Evolutionary conservation across 805 yeast genomes (phyloP), one percentile per base, ranked within the genome.

Genomic region (Spathaspora gorwiae): DNA sequence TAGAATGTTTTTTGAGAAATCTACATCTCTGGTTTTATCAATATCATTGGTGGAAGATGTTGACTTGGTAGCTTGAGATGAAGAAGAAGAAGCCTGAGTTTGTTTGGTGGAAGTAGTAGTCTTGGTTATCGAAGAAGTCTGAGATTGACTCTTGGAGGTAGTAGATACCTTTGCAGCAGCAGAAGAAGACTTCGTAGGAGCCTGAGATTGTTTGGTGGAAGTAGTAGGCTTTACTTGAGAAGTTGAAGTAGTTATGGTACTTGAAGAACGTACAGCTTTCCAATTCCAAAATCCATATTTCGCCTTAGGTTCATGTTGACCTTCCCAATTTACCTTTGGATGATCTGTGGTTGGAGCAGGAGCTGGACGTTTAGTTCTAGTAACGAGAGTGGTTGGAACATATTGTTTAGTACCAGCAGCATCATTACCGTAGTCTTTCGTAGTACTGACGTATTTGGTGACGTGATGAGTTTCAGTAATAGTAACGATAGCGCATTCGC

Each of bases 1-100:
- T 48, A 87, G 70, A 51, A 84, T 78, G 31, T 63, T 58, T 41
- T 54, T 47, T 10, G 75, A 75, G 51, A 78, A 76, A 30, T 49
- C 42, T 40, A 54, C 30, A 37, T 62, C 55, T 37, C 61, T 37
- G 32, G 49, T 37, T 12, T 47, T 40, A 24, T 47, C 40, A 10
- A 2, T 32, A 27, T 26, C 47, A 9, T 11, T 9, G 12, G 9
- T 29, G 12, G 32, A 29, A 9, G 32, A 11, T 29, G 9, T 29
- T 11, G 51, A 30, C 8, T 46, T 24, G n/a, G 42, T 10, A 26
- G 49, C 26, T 29, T 37, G 42, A 26, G 48, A 29, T 9, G 41
- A 24, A 24, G 45, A 8, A 2, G 39, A n/a, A 7, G 49, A 13
- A 10, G 47, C 14, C 11, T 35, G 19, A 26, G 39, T 35, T 45